phyloP scores from a whole-genome alignment of 169 alveolate genomes.

The Pseudocohnilembus persalinus region DNA sequence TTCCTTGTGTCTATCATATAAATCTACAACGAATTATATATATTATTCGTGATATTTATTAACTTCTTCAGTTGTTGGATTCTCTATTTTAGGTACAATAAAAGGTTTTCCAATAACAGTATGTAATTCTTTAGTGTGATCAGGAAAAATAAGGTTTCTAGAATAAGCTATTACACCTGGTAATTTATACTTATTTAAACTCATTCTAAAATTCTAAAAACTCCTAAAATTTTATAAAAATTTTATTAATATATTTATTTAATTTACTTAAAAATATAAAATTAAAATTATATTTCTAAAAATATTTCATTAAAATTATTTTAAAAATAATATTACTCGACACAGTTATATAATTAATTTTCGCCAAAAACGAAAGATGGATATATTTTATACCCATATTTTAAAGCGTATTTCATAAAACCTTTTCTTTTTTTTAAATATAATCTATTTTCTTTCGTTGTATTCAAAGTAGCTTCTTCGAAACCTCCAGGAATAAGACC shows the following conservation, averaged over 20 bases:
- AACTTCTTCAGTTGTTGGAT: conserved; percentile 33
- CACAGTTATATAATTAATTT: conserved; percentile 21
- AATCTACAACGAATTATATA: too few relatives aligned
- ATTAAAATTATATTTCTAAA: too few relatives aligned
- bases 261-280: too few relatives aligned
- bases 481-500: conserved; percentile 37
- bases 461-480: conserved; percentile 33
- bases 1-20: too few relatives aligned
- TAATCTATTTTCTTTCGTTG: conserved; percentile 34
- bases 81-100: conserved; percentile 23
- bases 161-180: conserved; percentile 31
- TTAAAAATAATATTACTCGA: too few relatives aligned
- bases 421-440: conserved; percentile 40
- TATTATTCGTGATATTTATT: conserved; percentile 47
- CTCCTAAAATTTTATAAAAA: conserved; percentile 18
- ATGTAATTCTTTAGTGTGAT: background rate
- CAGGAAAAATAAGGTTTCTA: conserved; percentile 22
- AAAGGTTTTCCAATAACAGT: conserved; percentile 40
- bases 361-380: conserved; percentile 39
- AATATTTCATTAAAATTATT: too few relatives aligned
- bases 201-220: conserved; percentile 16
- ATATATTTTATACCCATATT: conserved; percentile 35
- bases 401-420: conserved; percentile 35
- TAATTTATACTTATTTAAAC: conserved; percentile 32
- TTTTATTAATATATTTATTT: too few relatives aligned